Base-by-base conservation (phyloP, 345 rosid species). In the Mallotus nudiflorus region DNA sequence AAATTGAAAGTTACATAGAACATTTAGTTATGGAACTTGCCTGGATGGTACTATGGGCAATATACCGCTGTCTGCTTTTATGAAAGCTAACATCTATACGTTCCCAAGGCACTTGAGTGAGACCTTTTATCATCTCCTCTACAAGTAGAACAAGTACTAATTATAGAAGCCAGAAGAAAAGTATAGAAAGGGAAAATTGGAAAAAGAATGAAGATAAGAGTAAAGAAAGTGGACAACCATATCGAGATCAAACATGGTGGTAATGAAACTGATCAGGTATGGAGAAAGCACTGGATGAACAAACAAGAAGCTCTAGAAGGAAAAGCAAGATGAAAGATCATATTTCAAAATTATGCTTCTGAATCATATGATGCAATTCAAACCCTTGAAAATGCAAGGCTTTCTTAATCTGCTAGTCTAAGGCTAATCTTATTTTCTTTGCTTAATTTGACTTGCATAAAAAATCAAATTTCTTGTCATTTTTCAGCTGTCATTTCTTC, bases 51-150 rank as follows among this genome's bases (percentile, higher is more conserved):
- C 67, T 91, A 72, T 93, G 96, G 72, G 97, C 97, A 62, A 82
- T 70, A 29, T 81, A 85, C 18, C 97, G 87, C 70, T 91, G 98
- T 73, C 60, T 85, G 78, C 98, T 93, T 72, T 83, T 85, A 72
- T 81, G 89, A 82, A 93, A 93, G 84, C 96, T 93, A 60, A 93
- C 98, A 78, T 93, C 93, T 29, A 93, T 83, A 55, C 97, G 85
- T 76, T 93, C 97, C 98, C 98, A 91, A 12, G 87, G 77, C 68
- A 93, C 84, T 75, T 89, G 96, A 48, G 80, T 74, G 9, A 93
- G 91, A 68, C 96, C 98, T 70, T 74, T 84, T 53, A 93, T 84
- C 96, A 93, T 91, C 82, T 84, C 86, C 87, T 93, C 97, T 91
- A 69, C 77, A 82, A 20, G 24, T 69, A 24, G 70, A 70, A 11